Conservation (phyloP, 2,329 filamentous ascomycete genomes). For the Aspergillus cejpii region DNA sequence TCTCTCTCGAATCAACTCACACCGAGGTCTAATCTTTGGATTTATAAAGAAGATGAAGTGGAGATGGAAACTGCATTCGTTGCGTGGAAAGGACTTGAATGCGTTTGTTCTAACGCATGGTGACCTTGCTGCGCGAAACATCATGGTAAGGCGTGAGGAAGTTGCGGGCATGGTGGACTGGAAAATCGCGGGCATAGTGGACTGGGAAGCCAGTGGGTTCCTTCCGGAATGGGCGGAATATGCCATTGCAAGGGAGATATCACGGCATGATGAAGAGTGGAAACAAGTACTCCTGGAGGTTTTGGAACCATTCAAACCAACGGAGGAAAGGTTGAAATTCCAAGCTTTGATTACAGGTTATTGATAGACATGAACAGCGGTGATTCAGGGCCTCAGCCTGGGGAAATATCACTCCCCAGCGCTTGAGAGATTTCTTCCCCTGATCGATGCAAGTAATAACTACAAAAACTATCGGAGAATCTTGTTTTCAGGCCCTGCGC, state of each 20-base stretch:
- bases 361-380: no score
- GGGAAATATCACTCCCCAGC: no score
- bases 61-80: background rate
- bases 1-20: constrained; percentile 3
- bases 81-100: background rate
- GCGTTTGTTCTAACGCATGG: constrained; percentile 14
- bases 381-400: no score
- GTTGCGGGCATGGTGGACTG: constrained; percentile 9
- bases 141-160: constrained; percentile 10
- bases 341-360: no score
- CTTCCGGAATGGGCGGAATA: constrained; percentile 10
- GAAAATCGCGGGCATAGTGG: no score
- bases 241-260: constrained; percentile 1
- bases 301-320: background rate
- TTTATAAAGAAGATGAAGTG: no score
- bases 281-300: constrained; percentile 6
- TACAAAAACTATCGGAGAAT: no score
- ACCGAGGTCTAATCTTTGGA: no score
- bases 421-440: no score
- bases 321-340: no score
- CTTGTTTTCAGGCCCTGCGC: no score
- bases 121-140: constrained; percentile 11
- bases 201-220: constrained; percentile 9
- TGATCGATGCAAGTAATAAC: no score
- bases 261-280: constrained; percentile 7